Evolutionary conservation across 169 alveolate genomes (phyloP).

Genomic region (Plasmodium reichenowi): DNA sequence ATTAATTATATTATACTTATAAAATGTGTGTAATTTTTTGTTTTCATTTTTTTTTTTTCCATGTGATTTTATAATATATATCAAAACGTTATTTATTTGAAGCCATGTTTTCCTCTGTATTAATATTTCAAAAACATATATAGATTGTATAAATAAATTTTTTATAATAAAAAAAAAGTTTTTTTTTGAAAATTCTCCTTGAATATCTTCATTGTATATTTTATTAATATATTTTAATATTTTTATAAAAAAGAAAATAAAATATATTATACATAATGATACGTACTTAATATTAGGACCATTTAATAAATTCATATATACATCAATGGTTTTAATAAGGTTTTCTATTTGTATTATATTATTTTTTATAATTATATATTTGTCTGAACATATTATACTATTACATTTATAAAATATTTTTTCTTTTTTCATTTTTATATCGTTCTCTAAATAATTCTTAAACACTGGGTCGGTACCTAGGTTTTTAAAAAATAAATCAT

Average conservation of each 20-base stretch:
- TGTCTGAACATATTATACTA: conserved; percentile 1
- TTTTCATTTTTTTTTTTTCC: conserved; percentile 15
- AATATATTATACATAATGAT: conserved; percentile 7
- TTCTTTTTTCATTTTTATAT: conserved; percentile 34
- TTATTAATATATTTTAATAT: conserved; percentile 23
- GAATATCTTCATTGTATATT: conserved; percentile 7
- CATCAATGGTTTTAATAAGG: conserved; percentile 36
- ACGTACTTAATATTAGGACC: neutral
- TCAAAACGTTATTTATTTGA: neutral
- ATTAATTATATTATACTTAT: too few relatives aligned
- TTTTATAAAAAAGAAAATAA: conserved; percentile 49
- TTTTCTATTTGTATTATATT: conserved; percentile 52
- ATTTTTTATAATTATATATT: conserved; percentile 33
- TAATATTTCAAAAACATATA: conserved; percentile 43
- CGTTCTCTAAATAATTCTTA: conserved; percentile 21
- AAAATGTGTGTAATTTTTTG: neutral
- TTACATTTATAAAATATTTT: conserved; percentile 41
- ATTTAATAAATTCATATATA: conserved; percentile 6
- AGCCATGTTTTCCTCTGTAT: neutral
- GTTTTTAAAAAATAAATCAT: conserved; percentile 35
- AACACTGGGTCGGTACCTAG: conserved; percentile 10
- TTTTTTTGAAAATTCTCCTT: neutral
- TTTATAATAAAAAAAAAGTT: conserved; percentile 42
- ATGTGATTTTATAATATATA: neutral
- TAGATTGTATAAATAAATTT: conserved; percentile 55